Evolutionary conservation across 305 asterid genomes (phyloP).

Genomic region (Solanum hybrid): DNA sequence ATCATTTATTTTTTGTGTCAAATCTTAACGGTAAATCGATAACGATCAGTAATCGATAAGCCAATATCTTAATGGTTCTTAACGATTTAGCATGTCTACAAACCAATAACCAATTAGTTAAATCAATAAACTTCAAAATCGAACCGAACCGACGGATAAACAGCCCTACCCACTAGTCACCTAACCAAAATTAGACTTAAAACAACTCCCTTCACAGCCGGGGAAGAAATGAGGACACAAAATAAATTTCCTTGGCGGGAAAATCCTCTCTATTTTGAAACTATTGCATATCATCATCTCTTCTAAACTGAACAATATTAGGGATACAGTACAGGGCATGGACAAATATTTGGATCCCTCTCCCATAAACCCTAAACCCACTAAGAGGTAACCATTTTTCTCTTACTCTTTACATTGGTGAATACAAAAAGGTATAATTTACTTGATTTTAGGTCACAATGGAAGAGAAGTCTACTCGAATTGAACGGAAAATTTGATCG

Average conservation of each 20-base stretch:
- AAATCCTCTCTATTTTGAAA: neutral
- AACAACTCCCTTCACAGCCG: neutral
- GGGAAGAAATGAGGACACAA: neutral
- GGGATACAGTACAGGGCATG: constrained; percentile 13
- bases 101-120: too few relatives aligned
- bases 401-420: neutral
- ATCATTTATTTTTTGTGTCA: too few relatives aligned
- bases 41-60: too few relatives aligned
- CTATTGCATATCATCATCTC: neutral
- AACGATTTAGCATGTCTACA: too few relatives aligned
- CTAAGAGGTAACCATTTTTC: constrained; percentile 26
- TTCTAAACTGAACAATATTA: neutral
- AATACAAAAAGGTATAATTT: neutral
- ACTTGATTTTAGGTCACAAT: constrained; percentile 33
- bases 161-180: neutral
- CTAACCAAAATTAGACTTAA: neutral
- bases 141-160: too few relatives aligned
- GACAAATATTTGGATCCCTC: constrained; percentile 41
- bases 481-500: constrained; percentile 54
- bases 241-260: neutral
- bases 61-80: too few relatives aligned
- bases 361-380: constrained; percentile 24
- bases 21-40: too few relatives aligned
- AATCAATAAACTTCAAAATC: too few relatives aligned
- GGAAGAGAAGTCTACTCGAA: constrained; percentile 65